Conservation (phyloP, 2,329 filamentous ascomycete genomes). For the Fusarium multiceps region DNA sequence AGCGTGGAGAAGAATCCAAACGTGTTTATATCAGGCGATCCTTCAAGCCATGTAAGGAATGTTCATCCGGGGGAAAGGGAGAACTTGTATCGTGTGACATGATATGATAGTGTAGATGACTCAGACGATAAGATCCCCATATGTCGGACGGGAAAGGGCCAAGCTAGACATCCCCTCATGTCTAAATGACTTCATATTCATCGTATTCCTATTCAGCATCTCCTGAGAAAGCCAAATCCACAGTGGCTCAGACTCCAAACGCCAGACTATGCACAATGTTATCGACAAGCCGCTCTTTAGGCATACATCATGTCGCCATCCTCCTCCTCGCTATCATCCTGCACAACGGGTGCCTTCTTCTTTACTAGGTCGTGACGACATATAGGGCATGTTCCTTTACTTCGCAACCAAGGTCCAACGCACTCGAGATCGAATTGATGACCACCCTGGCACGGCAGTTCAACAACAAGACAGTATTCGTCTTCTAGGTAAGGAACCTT, state of each 20-base stretch:
- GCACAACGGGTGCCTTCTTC: constrained; percentile 60
- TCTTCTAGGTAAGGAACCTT: constrained; percentile 71
- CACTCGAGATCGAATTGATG: constrained; percentile 76
- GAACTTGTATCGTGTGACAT: neutral
- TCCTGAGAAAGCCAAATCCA: constrained; percentile 21
- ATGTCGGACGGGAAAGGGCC: neutral
- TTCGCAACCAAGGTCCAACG: constrained; percentile 72
- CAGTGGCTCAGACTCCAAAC: constrained; percentile 45
- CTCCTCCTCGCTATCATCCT: constrained; percentile 63
- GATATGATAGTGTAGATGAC: neutral
- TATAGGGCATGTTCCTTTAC: constrained; percentile 73
- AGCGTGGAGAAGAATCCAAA: neutral
- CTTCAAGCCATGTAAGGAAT: neutral
- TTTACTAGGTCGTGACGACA: constrained; percentile 70
- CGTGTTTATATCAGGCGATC: neutral
- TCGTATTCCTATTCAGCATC: constrained; percentile 13
- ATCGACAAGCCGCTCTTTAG: constrained; percentile 29
- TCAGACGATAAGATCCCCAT: neutral
- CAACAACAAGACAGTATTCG: constrained; percentile 70
- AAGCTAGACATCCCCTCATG: neutral
- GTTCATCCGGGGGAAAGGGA: neutral
- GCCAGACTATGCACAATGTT: constrained; percentile 41
- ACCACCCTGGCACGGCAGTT: constrained; percentile 68
- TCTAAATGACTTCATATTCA: constrained; percentile 4
- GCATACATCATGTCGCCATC: constrained; percentile 62